Base-by-base conservation (phyloP, 495 filamentous ascomycete genomes). In the Aspergillus campestris region DNA sequence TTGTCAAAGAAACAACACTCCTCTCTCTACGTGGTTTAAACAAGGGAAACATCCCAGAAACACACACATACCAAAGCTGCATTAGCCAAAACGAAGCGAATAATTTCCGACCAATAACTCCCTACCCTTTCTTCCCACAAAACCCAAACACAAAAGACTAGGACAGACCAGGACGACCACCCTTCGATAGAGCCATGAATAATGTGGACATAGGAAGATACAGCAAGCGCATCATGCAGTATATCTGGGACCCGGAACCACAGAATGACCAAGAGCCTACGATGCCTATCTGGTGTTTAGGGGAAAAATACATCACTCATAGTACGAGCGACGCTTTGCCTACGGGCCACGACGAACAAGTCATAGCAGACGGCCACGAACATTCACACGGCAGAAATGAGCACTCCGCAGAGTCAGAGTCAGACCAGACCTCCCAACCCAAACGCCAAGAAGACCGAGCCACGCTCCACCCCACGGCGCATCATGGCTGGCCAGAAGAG, bases 231-330 rank as follows among this genome's bases (percentile, higher is more conserved):
- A 79, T 98, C 46, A 80, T 96, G 29, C 86, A 90, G 57, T 89
- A 86, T 67, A 87, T 97, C 52, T 99, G 91, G 88, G 94, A 97
- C 51, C 89, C 91, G 0, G 83, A 91, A 52, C 91, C 92, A 24
- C 78, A 76, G 52, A 95, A 96, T 61, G 87, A 94, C 55, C 72
- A 84, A 42, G 61, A 65, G 27, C 76, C 78, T 38, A 72, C 80
- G 41, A 71, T 74, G 29, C 74, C 83, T 3, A 87, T 95, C 52
- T 99, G 92, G 94, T 91, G 86, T 52, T 71, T 99, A 38, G 94
- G 94, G 13, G 74, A 73, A 54, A 70, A 82, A 50, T 97, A 96
- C 18, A 24, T 2, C 18, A 1, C 18, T 24, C 18, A 24, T 24
- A 24, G 18, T 24, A 24, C 18, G 4, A 24, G 18, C 18, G 18